These are phyloP conservation scores for Chaetomiaceae sp. DNA, from an alignment of 2,329 filamentous ascomycete species.

Conservation along the genomic window DNA sequence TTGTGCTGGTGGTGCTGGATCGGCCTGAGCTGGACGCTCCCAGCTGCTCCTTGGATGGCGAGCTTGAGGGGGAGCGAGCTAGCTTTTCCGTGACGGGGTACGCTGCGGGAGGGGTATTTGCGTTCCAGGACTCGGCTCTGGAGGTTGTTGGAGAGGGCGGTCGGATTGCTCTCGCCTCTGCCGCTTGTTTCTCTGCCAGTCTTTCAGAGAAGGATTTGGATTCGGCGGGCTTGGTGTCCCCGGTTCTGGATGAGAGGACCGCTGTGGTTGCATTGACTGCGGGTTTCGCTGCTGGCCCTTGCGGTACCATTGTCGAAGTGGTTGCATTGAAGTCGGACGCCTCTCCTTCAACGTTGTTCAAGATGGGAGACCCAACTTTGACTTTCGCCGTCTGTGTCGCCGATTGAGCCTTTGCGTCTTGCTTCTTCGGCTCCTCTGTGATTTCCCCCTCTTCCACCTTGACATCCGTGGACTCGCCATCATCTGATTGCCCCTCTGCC, in stretches of 20 bases:
- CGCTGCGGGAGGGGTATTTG: no score
- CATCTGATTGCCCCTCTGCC: neutral
- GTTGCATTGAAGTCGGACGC: no score
- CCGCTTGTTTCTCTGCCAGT: conserved; percentile 2
- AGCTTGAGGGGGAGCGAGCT: neutral
- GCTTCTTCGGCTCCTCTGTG: neutral
- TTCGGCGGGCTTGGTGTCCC: neutral
- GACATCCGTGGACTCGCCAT: neutral
- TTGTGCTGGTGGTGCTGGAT: conserved; percentile 1
- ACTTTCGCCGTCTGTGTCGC: neutral
- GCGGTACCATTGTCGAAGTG: no score
- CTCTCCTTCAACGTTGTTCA: no score
- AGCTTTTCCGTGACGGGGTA: no score
- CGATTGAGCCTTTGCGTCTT: neutral
- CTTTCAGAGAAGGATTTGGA: neutral
- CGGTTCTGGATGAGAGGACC: neutral
- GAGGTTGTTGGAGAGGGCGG: neutral
- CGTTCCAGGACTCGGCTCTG: neutral
- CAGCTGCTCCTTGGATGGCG: neutral
- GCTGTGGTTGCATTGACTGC: no score
- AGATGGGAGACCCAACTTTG: neutral
- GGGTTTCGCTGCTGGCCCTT: no score
- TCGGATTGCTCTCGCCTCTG: neutral
- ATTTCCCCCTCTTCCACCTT: neutral
- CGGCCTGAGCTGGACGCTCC: neutral